phyloP scores from a whole-genome alignment of 441 rosid genomes.

The Aquilaria agallochum region DNA sequence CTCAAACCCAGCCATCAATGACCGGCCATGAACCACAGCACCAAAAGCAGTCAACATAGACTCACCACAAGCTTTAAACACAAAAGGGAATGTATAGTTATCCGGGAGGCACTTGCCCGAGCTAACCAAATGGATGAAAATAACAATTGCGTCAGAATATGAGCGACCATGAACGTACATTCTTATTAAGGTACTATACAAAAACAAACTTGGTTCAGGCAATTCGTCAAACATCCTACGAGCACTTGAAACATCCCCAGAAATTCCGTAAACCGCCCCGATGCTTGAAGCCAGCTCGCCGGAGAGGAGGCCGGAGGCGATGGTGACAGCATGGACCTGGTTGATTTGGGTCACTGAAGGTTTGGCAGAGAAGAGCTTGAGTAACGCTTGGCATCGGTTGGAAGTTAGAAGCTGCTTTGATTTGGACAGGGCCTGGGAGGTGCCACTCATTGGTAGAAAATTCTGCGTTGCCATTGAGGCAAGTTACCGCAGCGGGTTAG shows the following conservation, averaged over 20 bases:
- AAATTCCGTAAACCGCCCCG: constrained; percentile 18
- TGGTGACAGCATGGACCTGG: constrained; percentile 51
- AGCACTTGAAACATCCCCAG: constrained; percentile 29
- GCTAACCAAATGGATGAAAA: constrained; percentile 49
- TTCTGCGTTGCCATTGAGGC: too few species aligned
- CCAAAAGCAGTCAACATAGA: constrained; percentile 37
- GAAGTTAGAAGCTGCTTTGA: constrained; percentile 20
- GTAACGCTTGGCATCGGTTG: constrained; percentile 34
- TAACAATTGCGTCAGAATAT: constrained; percentile 30
- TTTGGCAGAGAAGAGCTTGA: constrained; percentile 37
- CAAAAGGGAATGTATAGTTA: constrained; percentile 55
- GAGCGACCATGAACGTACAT: constrained; percentile 36
- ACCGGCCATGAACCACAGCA: constrained; percentile 45
- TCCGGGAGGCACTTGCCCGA: constrained; percentile 40
- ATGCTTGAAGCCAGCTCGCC: constrained; percentile 28
- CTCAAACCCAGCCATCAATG: constrained; percentile 36
- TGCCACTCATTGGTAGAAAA: constrained; percentile 25
- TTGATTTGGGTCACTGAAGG: constrained; percentile 38
- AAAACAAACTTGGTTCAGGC: constrained; percentile 38
- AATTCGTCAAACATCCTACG: constrained; percentile 58
- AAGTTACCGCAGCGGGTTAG: too few species aligned
- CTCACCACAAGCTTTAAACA: constrained; percentile 58
- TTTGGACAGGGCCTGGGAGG: constrained; percentile 18
- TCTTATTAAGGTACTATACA: constrained; percentile 51
- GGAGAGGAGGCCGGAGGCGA: constrained; percentile 35